Percentiles rank a stretch among this genome's conserved stretches.
Conservation (phyloP, 495 filamentous ascomycete genomes). For the Bombardia bombarda region DNA sequence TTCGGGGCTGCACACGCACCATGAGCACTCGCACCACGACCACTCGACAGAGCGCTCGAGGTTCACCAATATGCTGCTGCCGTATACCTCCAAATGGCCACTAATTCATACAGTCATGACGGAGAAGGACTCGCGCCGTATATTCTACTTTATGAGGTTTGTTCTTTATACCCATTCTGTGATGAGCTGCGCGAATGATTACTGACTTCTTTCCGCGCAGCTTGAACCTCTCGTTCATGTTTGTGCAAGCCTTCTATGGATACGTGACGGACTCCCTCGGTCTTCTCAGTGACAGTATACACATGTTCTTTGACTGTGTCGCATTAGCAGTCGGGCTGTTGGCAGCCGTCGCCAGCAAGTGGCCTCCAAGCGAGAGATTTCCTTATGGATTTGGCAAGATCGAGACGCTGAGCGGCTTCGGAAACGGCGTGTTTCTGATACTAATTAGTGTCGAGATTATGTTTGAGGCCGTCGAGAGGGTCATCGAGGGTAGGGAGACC, state of each 20-base stretch:
- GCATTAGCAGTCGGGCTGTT: slow-evolving; percentile 86
- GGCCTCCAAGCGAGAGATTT: slow-evolving; percentile 80
- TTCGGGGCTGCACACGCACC: slow-evolving; percentile 11
- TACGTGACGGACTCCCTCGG: slow-evolving; percentile 88
- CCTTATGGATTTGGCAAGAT: slow-evolving; percentile 97
- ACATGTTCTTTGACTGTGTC: slow-evolving; percentile 99
- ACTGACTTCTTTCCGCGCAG: slow-evolving; percentile 36
- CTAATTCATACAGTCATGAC: slow-evolving; percentile 76
- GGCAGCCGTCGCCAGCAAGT: slow-evolving; percentile 96
- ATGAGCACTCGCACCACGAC: slow-evolving; percentile 17
- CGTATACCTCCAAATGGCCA: slow-evolving; percentile 58
- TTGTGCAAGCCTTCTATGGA: slow-evolving; percentile 88
- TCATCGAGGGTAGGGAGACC: slow-evolving; percentile 73
- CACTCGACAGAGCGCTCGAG: slow-evolving; percentile 38
- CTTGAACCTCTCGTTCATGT: slow-evolving; percentile 92
- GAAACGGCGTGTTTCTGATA: slow-evolving; percentile 93
- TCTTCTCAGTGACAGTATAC: slow-evolving; percentile 91
- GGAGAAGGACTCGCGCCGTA: slow-evolving; percentile 89
- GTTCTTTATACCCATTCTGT: slow-evolving; percentile 13
- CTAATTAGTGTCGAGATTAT: slow-evolving; percentile 95
- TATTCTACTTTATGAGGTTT: slow-evolving; percentile 94
- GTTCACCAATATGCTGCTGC: slow-evolving; percentile 59
- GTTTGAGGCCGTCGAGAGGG: slow-evolving; percentile 83
- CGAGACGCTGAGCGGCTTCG: slow-evolving; percentile 92
- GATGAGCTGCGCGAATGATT: background rate